Percentiles rank a stretch among this genome's conserved stretches.
phyloP scores from a whole-genome alignment of 331 rosid species.

The Acacia concinna region DNA sequence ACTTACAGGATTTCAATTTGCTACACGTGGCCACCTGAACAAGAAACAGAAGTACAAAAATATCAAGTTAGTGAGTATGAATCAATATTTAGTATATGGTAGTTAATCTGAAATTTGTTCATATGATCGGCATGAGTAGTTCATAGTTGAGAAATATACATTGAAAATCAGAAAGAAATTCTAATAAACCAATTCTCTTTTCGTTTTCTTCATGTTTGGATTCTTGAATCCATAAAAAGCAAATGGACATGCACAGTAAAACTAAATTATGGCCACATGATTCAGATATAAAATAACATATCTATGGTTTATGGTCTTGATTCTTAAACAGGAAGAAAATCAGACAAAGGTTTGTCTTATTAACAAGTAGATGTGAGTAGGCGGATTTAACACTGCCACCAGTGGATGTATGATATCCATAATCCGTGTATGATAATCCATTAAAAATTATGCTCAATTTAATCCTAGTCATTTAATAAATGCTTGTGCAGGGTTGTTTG shows the following conservation, averaged over 20 bases:
- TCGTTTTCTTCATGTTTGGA: neutral
- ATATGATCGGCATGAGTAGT: neutral
- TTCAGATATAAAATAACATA: neutral
- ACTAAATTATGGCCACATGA: neutral
- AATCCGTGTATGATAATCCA: neutral
- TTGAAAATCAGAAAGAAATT: neutral
- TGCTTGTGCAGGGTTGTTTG: neutral
- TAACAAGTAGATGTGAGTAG: neutral
- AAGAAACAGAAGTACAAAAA: neutral
- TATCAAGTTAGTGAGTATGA: neutral
- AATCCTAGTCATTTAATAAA: neutral
- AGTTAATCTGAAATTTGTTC: neutral
- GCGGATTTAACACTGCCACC: neutral
- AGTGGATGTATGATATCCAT: neutral
- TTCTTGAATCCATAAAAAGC: neutral
- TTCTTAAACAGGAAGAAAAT: neutral
- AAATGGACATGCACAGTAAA: neutral
- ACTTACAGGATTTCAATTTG: neutral
- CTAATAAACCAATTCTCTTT: too few relatives aligned
- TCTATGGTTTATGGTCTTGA: neutral
- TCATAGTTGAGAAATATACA: neutral
- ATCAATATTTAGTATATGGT: neutral
- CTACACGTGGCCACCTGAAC: conserved; percentile 10
- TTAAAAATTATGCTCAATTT: neutral
- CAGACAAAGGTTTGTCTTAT: neutral